phyloP scores from a whole-genome alignment of 2,329 filamentous ascomycete species.

The Arthrobotrys megalospora region DNA sequence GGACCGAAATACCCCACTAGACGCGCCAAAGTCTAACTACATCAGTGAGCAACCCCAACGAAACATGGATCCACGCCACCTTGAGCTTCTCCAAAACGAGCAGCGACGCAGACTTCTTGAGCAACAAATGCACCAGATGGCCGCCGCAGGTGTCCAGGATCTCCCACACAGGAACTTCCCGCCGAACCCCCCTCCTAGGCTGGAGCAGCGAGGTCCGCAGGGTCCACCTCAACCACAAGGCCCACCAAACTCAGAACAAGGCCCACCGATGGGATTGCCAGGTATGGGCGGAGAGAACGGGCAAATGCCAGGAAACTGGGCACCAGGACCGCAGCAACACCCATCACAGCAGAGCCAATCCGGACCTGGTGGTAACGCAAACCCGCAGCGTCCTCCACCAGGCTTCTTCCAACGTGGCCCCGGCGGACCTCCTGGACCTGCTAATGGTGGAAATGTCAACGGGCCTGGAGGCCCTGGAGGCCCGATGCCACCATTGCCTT shows the following conservation, averaged over 20 bases:
- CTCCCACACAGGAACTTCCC: slow-evolving; percentile 55
- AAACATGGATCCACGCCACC: slow-evolving; percentile 50
- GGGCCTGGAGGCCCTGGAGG: slow-evolving; percentile 48
- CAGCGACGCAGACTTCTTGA: slow-evolving; percentile 49
- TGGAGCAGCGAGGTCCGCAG: slow-evolving; percentile 52
- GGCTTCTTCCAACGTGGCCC: slow-evolving; percentile 58
- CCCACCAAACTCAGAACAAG: slow-evolving; percentile 49
- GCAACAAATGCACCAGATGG: slow-evolving; percentile 53
- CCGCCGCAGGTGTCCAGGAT: slow-evolving; percentile 31
- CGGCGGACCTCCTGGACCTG: slow-evolving; percentile 46
- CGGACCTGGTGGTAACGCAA: slow-evolving; percentile 38
- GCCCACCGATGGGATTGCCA: slow-evolving; percentile 55
- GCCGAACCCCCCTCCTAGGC: slow-evolving; percentile 51
- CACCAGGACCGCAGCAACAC: slow-evolving; percentile 48
- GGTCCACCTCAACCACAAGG: slow-evolving; percentile 50
- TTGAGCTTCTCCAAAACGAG: slow-evolving; percentile 56
- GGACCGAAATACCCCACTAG: slow-evolving; percentile 43
- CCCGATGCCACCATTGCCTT: slow-evolving; percentile 59
- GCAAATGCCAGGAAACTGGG: slow-evolving; percentile 55
- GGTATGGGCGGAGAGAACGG: slow-evolving; percentile 56
- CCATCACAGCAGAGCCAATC: slow-evolving; percentile 44
- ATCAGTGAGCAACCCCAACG: slow-evolving; percentile 47
- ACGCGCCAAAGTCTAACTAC: slow-evolving; percentile 35
- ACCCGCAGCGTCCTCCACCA: slow-evolving; percentile 53
- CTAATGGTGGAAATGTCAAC: slow-evolving; percentile 56